Conservation (phyloP, 768 basidiomycete species). For the Termitomyces sp. region DNA sequence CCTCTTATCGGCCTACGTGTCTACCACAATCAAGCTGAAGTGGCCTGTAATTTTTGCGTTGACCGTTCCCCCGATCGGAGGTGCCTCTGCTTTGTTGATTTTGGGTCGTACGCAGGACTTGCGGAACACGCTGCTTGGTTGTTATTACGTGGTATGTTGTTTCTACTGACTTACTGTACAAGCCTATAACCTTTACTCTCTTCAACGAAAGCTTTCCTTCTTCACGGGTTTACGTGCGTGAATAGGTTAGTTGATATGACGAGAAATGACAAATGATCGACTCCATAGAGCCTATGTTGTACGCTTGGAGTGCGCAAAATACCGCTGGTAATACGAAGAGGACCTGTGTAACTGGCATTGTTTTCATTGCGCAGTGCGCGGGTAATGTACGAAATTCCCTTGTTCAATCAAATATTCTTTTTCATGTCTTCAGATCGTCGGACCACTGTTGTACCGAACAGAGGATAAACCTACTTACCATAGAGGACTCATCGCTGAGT, state of each 20-base stretch:
- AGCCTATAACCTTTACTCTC: not conserved
- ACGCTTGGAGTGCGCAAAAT: conserved; percentile 35
- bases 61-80: conserved; percentile 34
- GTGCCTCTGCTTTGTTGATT: conserved; percentile 25
- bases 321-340: conserved; percentile 40
- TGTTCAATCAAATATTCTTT: not conserved
- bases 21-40: conserved; percentile 32
- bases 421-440: conserved; percentile 21
- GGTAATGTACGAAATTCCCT: conserved; percentile 27
- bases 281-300: conserved; percentile 30
- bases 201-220: conserved; percentile 23
- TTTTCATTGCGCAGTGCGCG: conserved; percentile 40
- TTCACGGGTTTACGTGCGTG: conserved; percentile 28
- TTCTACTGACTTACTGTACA: not conserved
- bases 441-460: conserved; percentile 32
- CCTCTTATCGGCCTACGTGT: conserved; percentile 27
- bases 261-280: not conserved
- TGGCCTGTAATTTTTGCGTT: conserved; percentile 31
- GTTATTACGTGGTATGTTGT: conserved; percentile 33
- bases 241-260: no score
- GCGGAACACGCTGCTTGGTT: conserved; percentile 26
- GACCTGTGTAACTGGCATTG: conserved; percentile 33
- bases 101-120: conserved; percentile 26
- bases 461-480: conserved; percentile 32
- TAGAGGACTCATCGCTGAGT: conserved; percentile 33